phyloP scores from a whole-genome alignment of 2,329 filamentous ascomycete genomes.

The Tolypocladium tropicale region DNA sequence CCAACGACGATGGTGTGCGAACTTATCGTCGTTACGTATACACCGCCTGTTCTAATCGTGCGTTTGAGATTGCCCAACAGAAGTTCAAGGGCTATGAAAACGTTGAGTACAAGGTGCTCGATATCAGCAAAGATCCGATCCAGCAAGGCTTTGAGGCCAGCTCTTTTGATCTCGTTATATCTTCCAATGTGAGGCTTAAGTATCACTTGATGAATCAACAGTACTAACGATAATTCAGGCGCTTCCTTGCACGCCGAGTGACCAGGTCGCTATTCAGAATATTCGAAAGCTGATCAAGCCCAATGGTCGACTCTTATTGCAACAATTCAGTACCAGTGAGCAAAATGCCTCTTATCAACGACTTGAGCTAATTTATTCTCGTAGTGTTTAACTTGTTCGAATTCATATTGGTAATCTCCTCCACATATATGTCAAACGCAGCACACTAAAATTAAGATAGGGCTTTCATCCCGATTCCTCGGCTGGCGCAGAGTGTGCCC shows the following conservation, averaged over 20 bases:
- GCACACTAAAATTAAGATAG: not conserved
- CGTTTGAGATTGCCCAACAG: conserved; percentile 11
- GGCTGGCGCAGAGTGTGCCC: not conserved
- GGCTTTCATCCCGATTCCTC: not conserved
- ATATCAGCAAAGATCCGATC: conserved; percentile 9
- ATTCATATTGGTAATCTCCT: not conserved
- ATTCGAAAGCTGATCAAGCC: not conserved
- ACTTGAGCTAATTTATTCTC: not conserved
- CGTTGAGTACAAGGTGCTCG: conserved; percentile 12
- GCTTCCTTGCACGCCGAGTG: not conserved
- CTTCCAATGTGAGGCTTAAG: not conserved
- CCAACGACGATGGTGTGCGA: not conserved
- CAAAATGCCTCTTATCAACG: not conserved
- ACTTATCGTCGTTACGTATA: conserved; percentile 12
- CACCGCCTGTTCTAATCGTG: conserved; percentile 12
- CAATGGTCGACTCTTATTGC: not conserved
- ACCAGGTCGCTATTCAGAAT: not conserved
- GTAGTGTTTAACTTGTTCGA: not conserved
- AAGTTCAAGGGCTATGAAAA: conserved; percentile 5
- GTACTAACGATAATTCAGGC: not conserved
- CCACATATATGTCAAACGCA: too few relatives aligned
- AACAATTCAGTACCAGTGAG: not conserved
- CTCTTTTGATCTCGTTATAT: conserved; percentile 4
- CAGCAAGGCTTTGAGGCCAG: conserved; percentile 4
- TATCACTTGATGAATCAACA: not conserved